These are phyloP conservation scores for Vaccinium macrocarpon DNA, from an alignment of 148 eudicot genomes.

Conservation along the genomic window DNA sequence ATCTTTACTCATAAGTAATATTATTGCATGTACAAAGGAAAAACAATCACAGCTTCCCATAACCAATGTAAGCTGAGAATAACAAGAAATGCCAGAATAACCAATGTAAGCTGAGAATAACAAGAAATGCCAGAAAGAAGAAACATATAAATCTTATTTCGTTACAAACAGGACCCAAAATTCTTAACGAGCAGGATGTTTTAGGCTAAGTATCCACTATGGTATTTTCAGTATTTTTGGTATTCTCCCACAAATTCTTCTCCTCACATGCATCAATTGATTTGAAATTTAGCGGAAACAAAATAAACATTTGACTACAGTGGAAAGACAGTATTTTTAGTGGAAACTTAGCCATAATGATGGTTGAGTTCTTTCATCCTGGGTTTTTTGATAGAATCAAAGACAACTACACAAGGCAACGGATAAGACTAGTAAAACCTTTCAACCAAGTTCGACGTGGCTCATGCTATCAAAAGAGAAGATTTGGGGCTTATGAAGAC, in stretches of 20 bases:
- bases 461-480: background rate
- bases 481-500: background rate
- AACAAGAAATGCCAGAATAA: background rate
- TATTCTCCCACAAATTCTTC: no score
- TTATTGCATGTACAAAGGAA: background rate
- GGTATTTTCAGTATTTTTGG: no score
- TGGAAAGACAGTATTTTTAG: no score
- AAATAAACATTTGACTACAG: no score
- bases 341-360: background rate
- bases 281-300: no score
- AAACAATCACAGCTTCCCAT: background rate
- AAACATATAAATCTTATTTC: background rate
- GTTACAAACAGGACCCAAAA: background rate
- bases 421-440: background rate
- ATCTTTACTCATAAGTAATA: background rate
- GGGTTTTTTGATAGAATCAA: background rate
- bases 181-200: background rate
- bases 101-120: background rate
- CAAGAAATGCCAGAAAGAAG: background rate
- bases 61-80: background rate
- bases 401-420: background rate
- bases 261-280: no score
- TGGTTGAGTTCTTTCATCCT: background rate
- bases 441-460: background rate
- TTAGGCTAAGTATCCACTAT: no score